Evolutionary conservation across 2,329 filamentous ascomycete species (phyloP).

Genomic region (Dryadomyces quercivorus): DNA sequence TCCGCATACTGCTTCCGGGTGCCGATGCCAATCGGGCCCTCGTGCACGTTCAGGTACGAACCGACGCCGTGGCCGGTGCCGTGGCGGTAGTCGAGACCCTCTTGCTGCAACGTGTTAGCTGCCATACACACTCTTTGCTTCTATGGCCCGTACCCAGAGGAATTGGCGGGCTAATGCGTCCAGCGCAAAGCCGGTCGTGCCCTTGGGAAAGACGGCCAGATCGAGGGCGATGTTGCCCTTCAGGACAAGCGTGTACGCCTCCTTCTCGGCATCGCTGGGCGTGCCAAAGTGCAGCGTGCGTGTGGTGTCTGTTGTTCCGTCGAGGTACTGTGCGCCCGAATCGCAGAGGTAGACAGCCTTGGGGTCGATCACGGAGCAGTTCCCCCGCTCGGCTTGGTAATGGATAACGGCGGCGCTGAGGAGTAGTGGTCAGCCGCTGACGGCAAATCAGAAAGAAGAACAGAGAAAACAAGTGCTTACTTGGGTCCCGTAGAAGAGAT

Average conservation of each 20-base stretch:
- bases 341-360: conserved; percentile 87
- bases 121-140: neutral
- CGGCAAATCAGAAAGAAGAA: neutral
- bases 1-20: conserved; percentile 86
- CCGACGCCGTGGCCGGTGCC: conserved; percentile 94
- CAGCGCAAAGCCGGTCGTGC: conserved; percentile 84
- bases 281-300: conserved; percentile 84
- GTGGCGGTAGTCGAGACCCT: conserved; percentile 89
- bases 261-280: conserved; percentile 71
- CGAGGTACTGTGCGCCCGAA: conserved; percentile 89
- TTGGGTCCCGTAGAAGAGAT: conserved; percentile 86
- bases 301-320: conserved; percentile 94
- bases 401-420: conserved; percentile 85
- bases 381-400: conserved; percentile 77
- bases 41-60: conserved; percentile 91
- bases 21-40: conserved; percentile 92
- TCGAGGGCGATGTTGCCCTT: conserved; percentile 91
- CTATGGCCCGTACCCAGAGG: conserved; percentile 59
- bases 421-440: neutral
- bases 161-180: conserved; percentile 82
- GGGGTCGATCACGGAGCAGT: conserved; percentile 73
- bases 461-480: conserved; percentile 27
- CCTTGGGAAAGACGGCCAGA: conserved; percentile 79
- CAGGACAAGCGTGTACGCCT: conserved; percentile 84
- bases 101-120: conserved; percentile 27